Conservation (phyloP, 2,329 filamentous ascomycete genomes). For the Arthrinium puccinioides region DNA sequence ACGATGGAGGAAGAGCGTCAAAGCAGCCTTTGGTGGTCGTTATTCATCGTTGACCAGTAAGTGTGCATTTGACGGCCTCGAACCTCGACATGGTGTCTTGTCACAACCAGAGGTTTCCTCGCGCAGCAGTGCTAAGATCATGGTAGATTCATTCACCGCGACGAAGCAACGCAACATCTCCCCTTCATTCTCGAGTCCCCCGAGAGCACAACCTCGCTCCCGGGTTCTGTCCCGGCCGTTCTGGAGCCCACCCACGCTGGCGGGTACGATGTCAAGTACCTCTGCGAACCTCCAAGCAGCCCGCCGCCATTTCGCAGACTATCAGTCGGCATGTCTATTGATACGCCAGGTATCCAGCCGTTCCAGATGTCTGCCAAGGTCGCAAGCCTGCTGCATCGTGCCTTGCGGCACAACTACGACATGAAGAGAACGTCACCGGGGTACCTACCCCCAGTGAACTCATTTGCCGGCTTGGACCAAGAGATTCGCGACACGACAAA, state of each 20-base stretch:
- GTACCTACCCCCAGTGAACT: constrained; percentile 15
- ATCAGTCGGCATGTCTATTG: constrained; percentile 1
- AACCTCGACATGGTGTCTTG: too few species aligned
- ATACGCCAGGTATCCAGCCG: not conserved
- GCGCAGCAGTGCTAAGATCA: not conserved
- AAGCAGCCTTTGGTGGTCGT: constrained; percentile 34
- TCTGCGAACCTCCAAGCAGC: constrained; percentile 16
- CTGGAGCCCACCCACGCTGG: constrained; percentile 20
- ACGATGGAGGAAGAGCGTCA: constrained; percentile 29
- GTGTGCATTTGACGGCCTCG: too few species aligned
- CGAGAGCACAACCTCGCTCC: constrained; percentile 18
- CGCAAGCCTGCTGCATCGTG: constrained; percentile 21
- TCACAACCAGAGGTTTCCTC: not conserved
- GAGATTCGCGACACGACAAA: constrained; percentile 20
- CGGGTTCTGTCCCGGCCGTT: constrained; percentile 12
- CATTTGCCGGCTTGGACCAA: constrained; percentile 18
- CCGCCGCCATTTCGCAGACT: not conserved
- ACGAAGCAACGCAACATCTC: constrained; percentile 17
- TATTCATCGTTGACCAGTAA: constrained; percentile 37
- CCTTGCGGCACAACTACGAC: constrained; percentile 15
- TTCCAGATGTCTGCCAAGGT: constrained; percentile 24
- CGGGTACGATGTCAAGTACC: constrained; percentile 17
- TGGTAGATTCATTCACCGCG: constrained; percentile 22
- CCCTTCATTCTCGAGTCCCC: constrained; percentile 24
- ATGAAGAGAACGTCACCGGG: constrained; percentile 15